Evolutionary conservation across 495 filamentous ascomycete genomes (phyloP).

Genomic region (Pseudoneurospora amorphoporcata): DNA sequence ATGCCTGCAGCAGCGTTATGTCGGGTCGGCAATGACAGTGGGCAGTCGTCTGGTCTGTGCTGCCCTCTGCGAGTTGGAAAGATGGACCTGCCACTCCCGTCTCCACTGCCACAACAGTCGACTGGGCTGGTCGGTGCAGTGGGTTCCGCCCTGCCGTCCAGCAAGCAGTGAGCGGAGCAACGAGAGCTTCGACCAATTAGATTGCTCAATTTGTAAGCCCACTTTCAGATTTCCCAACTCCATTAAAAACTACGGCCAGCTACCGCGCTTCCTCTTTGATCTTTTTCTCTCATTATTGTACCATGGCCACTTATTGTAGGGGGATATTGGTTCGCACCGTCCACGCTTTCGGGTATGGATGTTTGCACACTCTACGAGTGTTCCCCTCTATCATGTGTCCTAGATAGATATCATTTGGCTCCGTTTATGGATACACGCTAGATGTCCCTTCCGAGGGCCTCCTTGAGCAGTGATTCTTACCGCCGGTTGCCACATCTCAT

Average conservation of each 20-base stretch:
- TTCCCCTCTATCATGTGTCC: slow-evolving; percentile 53
- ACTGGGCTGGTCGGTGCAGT: not conserved
- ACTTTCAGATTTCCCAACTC: not conserved
- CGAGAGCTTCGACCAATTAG: slow-evolving; percentile 14
- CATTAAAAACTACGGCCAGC: slow-evolving; percentile 12
- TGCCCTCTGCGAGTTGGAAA: not conserved
- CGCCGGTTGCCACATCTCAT: slow-evolving; percentile 47
- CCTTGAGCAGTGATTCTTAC: slow-evolving; percentile 48
- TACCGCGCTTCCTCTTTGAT: slow-evolving; percentile 13
- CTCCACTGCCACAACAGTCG: not conserved
- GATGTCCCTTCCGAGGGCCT: slow-evolving; percentile 28
- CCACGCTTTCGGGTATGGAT: slow-evolving; percentile 2
- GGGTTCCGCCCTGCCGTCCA: not conserved
- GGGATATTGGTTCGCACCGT: slow-evolving; percentile 30
- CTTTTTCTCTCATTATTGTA: slow-evolving; percentile 45
- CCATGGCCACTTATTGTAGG: slow-evolving; percentile 85
- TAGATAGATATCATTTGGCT: slow-evolving; percentile 41
- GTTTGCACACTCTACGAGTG: slow-evolving; percentile 26
- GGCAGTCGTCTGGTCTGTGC: not conserved
- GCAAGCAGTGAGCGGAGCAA: not conserved
- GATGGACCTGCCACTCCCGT: not conserved
- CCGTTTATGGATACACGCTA: slow-evolving; percentile 53
- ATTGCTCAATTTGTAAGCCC: slow-evolving; percentile 13
- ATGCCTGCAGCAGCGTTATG: not conserved
- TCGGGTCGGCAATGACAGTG: not conserved